phyloP scores from a whole-genome alignment of 441 rosid genomes.

The Pelargonium myrrhifolium region DNA sequence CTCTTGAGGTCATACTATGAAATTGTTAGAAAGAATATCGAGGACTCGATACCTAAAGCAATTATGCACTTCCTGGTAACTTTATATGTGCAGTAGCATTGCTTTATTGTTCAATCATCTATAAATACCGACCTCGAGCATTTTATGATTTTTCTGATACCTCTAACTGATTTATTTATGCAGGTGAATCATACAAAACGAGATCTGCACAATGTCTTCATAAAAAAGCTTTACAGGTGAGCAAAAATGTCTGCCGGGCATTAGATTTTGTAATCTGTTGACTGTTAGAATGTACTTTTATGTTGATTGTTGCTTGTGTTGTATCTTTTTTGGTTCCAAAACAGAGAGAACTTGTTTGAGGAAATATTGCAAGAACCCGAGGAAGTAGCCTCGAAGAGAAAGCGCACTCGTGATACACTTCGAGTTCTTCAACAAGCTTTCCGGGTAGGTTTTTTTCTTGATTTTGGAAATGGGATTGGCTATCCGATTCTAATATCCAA shows the following conservation, averaged over 20 bases:
- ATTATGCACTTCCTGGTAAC: conserved; percentile 94
- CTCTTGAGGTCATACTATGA: conserved; percentile 81
- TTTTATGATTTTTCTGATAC: neutral
- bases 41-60: conserved; percentile 82
- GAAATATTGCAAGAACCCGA: conserved; percentile 99
- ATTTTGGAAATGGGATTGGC: neutral
- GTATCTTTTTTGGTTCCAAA: conserved; percentile 17
- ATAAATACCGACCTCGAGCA: neutral
- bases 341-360: conserved; percentile 94
- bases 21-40: conserved; percentile 84
- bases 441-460: conserved; percentile 45
- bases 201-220: conserved; percentile 69
- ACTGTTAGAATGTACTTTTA: neutral
- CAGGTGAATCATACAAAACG: conserved; percentile 91
- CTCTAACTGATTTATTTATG: conserved; percentile 17
- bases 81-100: neutral
- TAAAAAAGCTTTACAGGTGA: conserved; percentile 60
- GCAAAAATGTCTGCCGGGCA: neutral
- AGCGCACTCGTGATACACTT: conserved; percentile 78
- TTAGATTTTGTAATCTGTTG: neutral
- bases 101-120: neutral
- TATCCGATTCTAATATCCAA: neutral
- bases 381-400: conserved; percentile 78
- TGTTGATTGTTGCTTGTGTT: conserved; percentile 5
- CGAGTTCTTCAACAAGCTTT: conserved; percentile 91